Percentiles rank a stretch among this genome's conserved stretches.
phyloP scores from a whole-genome alignment of 1,139 yeast genomes.

The Eremothecium coryli region DNA sequence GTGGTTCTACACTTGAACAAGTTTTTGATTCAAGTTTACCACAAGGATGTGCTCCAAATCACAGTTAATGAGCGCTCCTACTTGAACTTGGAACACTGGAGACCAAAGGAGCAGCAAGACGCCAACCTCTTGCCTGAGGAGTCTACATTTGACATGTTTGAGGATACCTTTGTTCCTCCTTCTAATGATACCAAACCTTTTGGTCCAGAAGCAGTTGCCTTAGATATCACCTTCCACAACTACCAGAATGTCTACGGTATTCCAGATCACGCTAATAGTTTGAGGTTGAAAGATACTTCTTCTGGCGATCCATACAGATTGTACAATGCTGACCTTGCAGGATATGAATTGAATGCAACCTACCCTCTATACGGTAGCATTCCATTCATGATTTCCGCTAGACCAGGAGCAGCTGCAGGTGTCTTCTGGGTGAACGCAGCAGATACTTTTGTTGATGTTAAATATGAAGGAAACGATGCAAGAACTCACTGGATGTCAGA shows the following conservation, averaged over 20 bases:
- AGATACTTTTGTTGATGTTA: slow-evolving; percentile 80
- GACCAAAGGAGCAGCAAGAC: slow-evolving; percentile 37
- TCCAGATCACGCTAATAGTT: slow-evolving; percentile 87
- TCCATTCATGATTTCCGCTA: slow-evolving; percentile 73
- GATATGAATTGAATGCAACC: slow-evolving; percentile 72
- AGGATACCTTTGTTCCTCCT: slow-evolving; percentile 54
- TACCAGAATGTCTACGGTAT: slow-evolving; percentile 72
- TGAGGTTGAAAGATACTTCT: slow-evolving; percentile 58
- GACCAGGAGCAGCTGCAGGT: slow-evolving; percentile 54
- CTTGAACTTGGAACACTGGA: slow-evolving; percentile 71
- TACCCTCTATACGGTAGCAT: slow-evolving; percentile 93
- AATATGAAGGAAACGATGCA: slow-evolving; percentile 29
- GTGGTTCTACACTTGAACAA: slow-evolving; percentile 42
- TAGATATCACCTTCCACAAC: slow-evolving; percentile 61
- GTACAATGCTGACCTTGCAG: slow-evolving; percentile 89
- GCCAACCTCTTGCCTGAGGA: slow-evolving; percentile 46
- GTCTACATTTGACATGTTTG: slow-evolving; percentile 46
- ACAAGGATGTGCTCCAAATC: slow-evolving; percentile 40
- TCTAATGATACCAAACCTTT: slow-evolving; percentile 52
- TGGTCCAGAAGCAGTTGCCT: slow-evolving; percentile 86
- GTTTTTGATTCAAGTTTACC: slow-evolving; percentile 42
- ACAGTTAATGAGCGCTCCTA: slow-evolving; percentile 60
- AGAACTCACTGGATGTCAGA: slow-evolving; percentile 91
- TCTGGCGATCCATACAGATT: slow-evolving; percentile 70
- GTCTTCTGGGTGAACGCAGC: slow-evolving; percentile 90